A percentile compares a stretch with the other conserved stretches of the same genome.
Conservation (phyloP, 768 basidiomycete species). For the Agrocybe praecox region DNA sequence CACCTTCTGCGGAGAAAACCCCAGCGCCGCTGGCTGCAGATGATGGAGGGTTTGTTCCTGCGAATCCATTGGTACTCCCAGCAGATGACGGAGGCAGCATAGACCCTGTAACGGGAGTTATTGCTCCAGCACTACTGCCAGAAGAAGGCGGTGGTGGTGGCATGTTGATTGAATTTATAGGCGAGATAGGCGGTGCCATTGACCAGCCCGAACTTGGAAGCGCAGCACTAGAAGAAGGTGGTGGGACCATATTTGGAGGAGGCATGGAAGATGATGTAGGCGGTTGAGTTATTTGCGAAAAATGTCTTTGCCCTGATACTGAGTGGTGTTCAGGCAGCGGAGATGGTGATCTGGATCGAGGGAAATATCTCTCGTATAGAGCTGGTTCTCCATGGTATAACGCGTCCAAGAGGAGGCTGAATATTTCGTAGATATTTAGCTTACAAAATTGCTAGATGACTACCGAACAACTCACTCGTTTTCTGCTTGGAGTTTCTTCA, state of each 20-base stretch:
- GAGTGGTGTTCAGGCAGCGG: neutral
- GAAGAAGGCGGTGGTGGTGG: conserved; percentile 2
- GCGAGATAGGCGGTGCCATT: conserved; percentile 6
- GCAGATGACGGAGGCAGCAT: neutral
- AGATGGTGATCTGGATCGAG: conserved; percentile 5
- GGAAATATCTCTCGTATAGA: conserved; percentile 26
- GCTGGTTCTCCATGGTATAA: conserved; percentile 28
- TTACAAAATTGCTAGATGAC: conserved; percentile 18
- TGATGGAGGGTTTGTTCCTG: neutral
- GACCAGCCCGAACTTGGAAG: neutral
- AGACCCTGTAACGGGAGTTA: neutral
- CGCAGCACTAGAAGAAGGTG: neutral
- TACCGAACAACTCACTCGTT: conserved; percentile 41
- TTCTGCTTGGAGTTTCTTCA: conserved; percentile 49
- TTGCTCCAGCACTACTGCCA: conserved; percentile 1
- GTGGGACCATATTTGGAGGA: neutral
- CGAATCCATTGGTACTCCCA: neutral
- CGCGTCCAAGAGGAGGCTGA: conserved; percentile 36
- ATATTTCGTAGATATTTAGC: neutral
- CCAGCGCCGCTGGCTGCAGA: neutral
- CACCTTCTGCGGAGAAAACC: neutral
- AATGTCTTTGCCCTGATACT: neutral
- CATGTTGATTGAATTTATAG: neutral
- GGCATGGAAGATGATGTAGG: neutral
- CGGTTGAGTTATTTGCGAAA: neutral